Evolutionary conservation across 2,329 filamentous ascomycete genomes (phyloP), one percentile per base, ranked within the genome.

Genomic region (Fusarium annulatum): DNA sequence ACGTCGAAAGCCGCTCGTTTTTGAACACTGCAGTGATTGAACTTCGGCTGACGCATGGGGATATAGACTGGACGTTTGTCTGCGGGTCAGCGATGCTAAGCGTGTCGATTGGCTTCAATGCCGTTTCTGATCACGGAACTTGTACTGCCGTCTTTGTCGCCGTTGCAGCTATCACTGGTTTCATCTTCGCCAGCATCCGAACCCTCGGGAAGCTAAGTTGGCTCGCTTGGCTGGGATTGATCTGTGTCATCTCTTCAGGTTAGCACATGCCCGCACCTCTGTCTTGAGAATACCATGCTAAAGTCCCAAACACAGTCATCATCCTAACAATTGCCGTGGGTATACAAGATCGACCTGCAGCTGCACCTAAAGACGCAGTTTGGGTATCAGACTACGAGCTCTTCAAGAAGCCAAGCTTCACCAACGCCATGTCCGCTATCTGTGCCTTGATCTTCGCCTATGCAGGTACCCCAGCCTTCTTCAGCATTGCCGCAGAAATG

Each of bases 61-160:
- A 2, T 3, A 1, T 12, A 60, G 57, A 60, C 51, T 69, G 51
- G 65, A 69, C 66, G 4, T 69, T 69, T 14, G 67, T 69, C 0
- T 66, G 57, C 1, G 67, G 67, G 2, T 69, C 67, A 5, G 67
- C 64, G 12, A 69, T 69, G 67, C 28, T 69, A 7, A 76, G 83
- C 12, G 73, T 80, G n/a, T 84, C 82, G 1, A 84, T 83, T 34
- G 80, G 73, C 3, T 71, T 85, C 8, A 85, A 85, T 67, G 78
- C 83, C 2, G 67, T 85, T 4, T 84, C 83, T 0, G 69, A 74
- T 0, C 83, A 85, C 64, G 83, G 71, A 15, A 64, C 80, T 2
- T 84, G 82, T 67, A 84, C 83, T 7, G 82, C 82, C 2, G 69
- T 80, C 36, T 85, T 84, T 46, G 81, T 83, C 14, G 81, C 77